Conservation (phyloP, 768 basidiomycete genomes). For the Astraeus odoratus region DNA sequence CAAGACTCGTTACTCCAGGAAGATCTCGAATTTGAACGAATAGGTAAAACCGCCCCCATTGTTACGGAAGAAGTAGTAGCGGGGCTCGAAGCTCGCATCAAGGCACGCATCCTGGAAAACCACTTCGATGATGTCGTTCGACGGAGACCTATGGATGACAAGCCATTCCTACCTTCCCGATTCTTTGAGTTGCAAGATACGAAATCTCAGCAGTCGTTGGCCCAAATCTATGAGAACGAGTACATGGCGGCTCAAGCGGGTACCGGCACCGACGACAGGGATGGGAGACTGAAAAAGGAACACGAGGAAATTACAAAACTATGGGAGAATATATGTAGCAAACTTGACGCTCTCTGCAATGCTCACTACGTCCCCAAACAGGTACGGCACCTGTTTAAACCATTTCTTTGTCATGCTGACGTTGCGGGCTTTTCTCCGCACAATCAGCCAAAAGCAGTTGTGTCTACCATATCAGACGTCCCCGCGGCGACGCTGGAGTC, state of each 20-base stretch:
- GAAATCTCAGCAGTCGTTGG: slow-evolving; percentile 82
- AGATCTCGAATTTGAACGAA: slow-evolving; percentile 91
- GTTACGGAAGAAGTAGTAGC: slow-evolving; percentile 85
- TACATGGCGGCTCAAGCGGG: slow-evolving; percentile 63
- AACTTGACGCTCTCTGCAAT: slow-evolving; percentile 91
- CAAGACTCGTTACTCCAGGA: slow-evolving; percentile 90
- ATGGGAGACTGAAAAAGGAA: slow-evolving; percentile 82
- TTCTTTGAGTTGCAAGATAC: slow-evolving; percentile 85
- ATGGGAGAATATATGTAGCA: slow-evolving; percentile 83
- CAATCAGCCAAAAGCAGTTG: slow-evolving; percentile 76
- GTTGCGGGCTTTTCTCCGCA: slow-evolving; percentile 1
- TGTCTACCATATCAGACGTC: slow-evolving; percentile 77
- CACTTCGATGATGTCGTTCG: slow-evolving; percentile 91
- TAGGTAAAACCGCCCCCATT: slow-evolving; percentile 78
- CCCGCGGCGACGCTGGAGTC: slow-evolving; percentile 83
- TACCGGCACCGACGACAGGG: slow-evolving; percentile 61
- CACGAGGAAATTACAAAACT: slow-evolving; percentile 78
- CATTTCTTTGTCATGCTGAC: background rate
- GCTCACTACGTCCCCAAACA: slow-evolving; percentile 93
- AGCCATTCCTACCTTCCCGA: slow-evolving; percentile 86
- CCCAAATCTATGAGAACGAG: slow-evolving; percentile 94
- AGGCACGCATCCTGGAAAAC: slow-evolving; percentile 75
- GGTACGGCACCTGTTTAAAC: slow-evolving; percentile 38
- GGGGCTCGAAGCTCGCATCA: slow-evolving; percentile 84
- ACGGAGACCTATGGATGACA: slow-evolving; percentile 69